A percentile compares a stretch with the other conserved stretches of the same genome.
Evolutionary conservation across 73 alveolate genomes (phyloP).

Genomic region (Paramecium caudatum): DNA sequence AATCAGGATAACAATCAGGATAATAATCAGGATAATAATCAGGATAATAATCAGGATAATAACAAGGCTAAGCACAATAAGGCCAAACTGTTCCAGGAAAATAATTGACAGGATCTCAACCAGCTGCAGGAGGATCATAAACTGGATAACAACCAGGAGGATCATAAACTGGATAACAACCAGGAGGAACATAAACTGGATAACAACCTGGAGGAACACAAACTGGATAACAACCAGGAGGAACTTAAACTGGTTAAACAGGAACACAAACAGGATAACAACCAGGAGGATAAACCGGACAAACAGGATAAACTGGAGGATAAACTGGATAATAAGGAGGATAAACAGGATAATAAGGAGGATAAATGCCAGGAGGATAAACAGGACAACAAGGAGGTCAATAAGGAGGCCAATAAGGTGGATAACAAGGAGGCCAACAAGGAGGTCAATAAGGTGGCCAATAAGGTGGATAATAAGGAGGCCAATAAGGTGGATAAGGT

Average conservation of each 20-base stretch:
- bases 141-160: not conserved
- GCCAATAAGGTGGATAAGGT: not conserved
- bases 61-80: not conserved
- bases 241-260: no score
- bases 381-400: not conserved
- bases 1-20: not conserved
- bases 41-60: not conserved
- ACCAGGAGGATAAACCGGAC: not conserved
- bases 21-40: slow-evolving; percentile 23
- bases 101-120: not conserved
- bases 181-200: not conserved
- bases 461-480: not conserved
- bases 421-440: not conserved
- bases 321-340: not conserved
- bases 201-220: not conserved
- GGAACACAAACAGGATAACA: not conserved
- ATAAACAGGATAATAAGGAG: not conserved
- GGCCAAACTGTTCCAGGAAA: not conserved
- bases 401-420: not conserved
- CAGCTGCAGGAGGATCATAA: not conserved
- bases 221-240: not conserved
- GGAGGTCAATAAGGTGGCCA: not conserved
- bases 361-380: not conserved
- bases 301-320: not conserved
- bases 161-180: not conserved